Evolutionary conservation across 164 flowering plant genomes (phyloP).

Genomic region (Magnolia sinica): DNA sequence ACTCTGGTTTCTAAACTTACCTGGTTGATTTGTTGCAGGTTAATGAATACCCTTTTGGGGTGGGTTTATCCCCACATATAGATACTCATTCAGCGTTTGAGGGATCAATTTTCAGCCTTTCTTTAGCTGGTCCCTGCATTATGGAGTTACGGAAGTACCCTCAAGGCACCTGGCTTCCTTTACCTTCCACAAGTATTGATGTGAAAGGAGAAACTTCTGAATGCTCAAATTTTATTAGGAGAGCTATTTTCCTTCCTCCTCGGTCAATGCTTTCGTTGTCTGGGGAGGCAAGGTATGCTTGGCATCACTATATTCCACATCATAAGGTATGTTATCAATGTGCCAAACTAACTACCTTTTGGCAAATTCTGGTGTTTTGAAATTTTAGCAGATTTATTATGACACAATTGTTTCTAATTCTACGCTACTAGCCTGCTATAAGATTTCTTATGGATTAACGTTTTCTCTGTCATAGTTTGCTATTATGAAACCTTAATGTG

Average conservation of each 20-base stretch:
- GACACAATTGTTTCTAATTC: too few relatives aligned
- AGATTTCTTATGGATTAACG: too few relatives aligned
- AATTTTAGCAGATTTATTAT: too few relatives aligned
- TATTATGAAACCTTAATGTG: too few relatives aligned
- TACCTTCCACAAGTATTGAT: conserved; percentile 20
- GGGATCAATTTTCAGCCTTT: conserved; percentile 83
- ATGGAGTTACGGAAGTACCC: conserved; percentile 91
- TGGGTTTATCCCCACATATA: conserved; percentile 91
- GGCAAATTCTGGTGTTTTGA: background rate
- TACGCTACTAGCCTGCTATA: too few relatives aligned
- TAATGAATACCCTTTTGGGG: conserved; percentile 89
- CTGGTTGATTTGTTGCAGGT: conserved; percentile 48
- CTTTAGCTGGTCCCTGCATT: conserved; percentile 93
- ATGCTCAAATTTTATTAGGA: conserved; percentile 38
- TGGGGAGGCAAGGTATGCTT: conserved; percentile 92
- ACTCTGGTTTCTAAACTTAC: background rate
- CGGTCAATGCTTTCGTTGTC: conserved; percentile 83
- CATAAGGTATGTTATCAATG: conserved; percentile 62
- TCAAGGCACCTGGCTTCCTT: conserved; percentile 47
- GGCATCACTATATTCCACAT: conserved; percentile 98
- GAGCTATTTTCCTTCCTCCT: conserved; percentile 80
- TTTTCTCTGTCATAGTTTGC: too few relatives aligned
- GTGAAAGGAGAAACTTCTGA: conserved; percentile 28
- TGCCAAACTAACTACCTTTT: background rate
- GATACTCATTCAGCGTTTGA: conserved; percentile 99